phyloP scores from a whole-genome alignment of 176 grass and related monocot species.

The Cenchrus americanus region DNA sequence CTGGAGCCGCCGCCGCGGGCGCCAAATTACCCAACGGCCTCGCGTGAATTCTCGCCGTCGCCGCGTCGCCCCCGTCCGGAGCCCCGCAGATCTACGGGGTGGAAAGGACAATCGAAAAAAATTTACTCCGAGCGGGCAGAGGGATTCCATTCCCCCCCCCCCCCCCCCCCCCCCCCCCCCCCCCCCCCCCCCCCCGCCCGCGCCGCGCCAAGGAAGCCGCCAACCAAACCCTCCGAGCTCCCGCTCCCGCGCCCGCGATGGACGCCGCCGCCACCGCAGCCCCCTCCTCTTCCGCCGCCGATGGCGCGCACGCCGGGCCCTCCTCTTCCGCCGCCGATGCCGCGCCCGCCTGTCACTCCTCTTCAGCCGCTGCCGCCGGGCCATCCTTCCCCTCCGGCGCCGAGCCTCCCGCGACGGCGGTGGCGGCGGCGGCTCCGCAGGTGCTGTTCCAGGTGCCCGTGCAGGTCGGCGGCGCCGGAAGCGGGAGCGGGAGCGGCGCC shows the following conservation, averaged over 20 bases:
- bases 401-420: background rate
- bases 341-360: background rate
- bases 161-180: background rate
- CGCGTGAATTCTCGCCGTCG: background rate
- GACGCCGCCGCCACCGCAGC: background rate
- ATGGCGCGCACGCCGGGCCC: background rate
- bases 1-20: slow-evolving; percentile 4
- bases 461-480: background rate
- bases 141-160: background rate
- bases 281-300: background rate
- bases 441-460: background rate
- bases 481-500: background rate
- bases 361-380: background rate
- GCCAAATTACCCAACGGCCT: slow-evolving; percentile 25
- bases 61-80: background rate
- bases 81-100: slow-evolving; percentile 25
- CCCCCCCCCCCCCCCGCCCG: background rate
- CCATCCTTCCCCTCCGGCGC: background rate
- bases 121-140: background rate
- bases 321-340: background rate
- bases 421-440: background rate
- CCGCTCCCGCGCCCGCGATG: background rate
- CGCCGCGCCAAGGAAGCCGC: background rate
- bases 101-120: slow-evolving; percentile 10
- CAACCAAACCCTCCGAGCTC: background rate